These are phyloP conservation scores for Trichosporon inkin DNA, from an alignment of 1,284 basidiomycete species.

Conservation along the genomic window DNA sequence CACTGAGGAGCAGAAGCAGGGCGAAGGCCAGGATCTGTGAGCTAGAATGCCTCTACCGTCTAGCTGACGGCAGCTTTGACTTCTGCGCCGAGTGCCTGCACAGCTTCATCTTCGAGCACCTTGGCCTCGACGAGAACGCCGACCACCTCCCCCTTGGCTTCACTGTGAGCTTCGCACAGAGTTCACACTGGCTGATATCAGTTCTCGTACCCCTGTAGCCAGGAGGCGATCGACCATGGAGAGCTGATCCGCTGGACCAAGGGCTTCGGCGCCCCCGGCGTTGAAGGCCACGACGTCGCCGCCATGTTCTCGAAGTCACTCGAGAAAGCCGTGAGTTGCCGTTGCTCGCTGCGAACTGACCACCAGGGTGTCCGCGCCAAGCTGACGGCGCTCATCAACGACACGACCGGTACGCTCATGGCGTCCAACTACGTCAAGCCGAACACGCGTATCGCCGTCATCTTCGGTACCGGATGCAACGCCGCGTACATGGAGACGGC, in stretches of 20 bases:
- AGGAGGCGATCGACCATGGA: slow-evolving; percentile 91
- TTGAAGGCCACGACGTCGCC: slow-evolving; percentile 88
- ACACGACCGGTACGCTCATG: slow-evolving; percentile 95
- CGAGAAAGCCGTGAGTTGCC: slow-evolving; percentile 56
- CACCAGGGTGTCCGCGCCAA: slow-evolving; percentile 59
- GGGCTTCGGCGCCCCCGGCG: slow-evolving; percentile 88
- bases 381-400: slow-evolving; percentile 85
- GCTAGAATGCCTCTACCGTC: slow-evolving; percentile 7
- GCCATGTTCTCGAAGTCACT: slow-evolving; percentile 85
- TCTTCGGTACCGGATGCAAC: slow-evolving; percentile 98
- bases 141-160: slow-evolving; percentile 82
- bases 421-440: slow-evolving; percentile 95
- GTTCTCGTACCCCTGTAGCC: slow-evolving; percentile 93
- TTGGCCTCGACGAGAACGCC: slow-evolving; percentile 62
- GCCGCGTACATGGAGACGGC: slow-evolving; percentile 95
- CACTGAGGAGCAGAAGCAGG: slow-evolving; percentile 96
- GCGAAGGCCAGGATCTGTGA: slow-evolving; percentile 79
- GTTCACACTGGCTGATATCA: slow-evolving; percentile 37
- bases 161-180: slow-evolving; percentile 68
- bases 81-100: slow-evolving; percentile 94
- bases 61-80: slow-evolving; percentile 61
- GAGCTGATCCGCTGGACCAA: slow-evolving; percentile 97
- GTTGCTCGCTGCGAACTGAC: background rate
- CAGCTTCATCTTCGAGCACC: slow-evolving; percentile 71
- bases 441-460: slow-evolving; percentile 84